A percentile compares a stretch with the other conserved stretches of the same genome.
phyloP scores from a whole-genome alignment of 208 protist species.

The Acanthamoeba lenticulata region DNA sequence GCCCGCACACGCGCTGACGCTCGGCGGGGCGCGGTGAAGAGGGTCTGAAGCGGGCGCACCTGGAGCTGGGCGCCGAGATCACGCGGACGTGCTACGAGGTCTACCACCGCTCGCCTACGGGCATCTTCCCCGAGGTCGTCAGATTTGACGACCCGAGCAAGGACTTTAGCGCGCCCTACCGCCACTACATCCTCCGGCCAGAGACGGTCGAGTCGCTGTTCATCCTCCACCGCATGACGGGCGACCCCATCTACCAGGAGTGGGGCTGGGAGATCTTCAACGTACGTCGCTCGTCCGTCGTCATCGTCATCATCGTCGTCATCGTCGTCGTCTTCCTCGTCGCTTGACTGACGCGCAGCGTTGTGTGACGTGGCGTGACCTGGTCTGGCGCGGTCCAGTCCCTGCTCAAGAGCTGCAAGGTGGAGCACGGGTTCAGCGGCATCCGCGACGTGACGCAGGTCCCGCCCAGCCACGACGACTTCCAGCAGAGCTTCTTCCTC shows the following conservation, averaged over 20 bases:
- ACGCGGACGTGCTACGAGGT: constrained; percentile 82
- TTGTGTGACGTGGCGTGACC: neutral
- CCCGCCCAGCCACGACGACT: constrained; percentile 73
- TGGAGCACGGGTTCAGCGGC: constrained; percentile 76
- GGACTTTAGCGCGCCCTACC: neutral
- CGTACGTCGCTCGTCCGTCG: constrained; percentile 61
- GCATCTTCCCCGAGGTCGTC: constrained; percentile 82
- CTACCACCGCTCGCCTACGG: constrained; percentile 77
- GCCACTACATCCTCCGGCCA: constrained; percentile 67
- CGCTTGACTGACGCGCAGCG: neutral
- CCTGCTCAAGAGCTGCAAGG: constrained; percentile 82
- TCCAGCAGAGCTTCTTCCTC: constrained; percentile 91
- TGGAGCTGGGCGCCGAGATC: constrained; percentile 75
- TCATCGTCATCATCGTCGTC: no score
- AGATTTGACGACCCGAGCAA: constrained; percentile 55
- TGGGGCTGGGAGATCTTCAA: constrained; percentile 86
- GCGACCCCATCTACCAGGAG: constrained; percentile 87
- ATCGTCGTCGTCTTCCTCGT: neutral
- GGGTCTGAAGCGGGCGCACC: neutral
- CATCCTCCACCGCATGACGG: constrained; percentile 81
- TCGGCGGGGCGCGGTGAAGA: no score
- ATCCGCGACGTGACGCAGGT: constrained; percentile 71
- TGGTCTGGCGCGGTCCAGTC: constrained; percentile 78
- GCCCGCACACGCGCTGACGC: no score
- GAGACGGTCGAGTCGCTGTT: constrained; percentile 88